Evolutionary conservation across 2,329 filamentous ascomycete genomes (phyloP).

Genomic region (Aspergillus aculeatinus): DNA sequence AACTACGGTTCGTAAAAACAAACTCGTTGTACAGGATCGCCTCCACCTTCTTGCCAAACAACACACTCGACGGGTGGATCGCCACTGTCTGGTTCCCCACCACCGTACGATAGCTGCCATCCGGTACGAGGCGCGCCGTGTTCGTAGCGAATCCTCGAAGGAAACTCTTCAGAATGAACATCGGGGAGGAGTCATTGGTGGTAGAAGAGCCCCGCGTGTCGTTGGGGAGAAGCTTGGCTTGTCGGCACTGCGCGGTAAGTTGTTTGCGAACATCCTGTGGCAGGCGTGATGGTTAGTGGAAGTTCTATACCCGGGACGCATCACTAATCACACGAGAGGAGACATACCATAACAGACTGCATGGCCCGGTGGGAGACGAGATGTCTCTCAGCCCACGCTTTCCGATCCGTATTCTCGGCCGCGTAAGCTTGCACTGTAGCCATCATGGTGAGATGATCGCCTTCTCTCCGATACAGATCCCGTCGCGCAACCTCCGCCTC

Average conservation of each 20-base stretch:
- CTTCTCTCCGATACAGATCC: slow-evolving; percentile 59
- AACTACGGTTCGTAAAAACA: slow-evolving; percentile 64
- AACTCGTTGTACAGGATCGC: slow-evolving; percentile 66
- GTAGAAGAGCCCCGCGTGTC: slow-evolving; percentile 14
- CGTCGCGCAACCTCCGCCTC: slow-evolving; percentile 56
- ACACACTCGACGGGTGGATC: slow-evolving; percentile 61
- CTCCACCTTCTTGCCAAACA: slow-evolving; percentile 61
- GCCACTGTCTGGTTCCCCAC: slow-evolving; percentile 62
- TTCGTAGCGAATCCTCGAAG: slow-evolving; percentile 60
- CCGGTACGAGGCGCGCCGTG: slow-evolving; percentile 59
- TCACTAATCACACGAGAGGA: not conserved
- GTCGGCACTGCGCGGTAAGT: slow-evolving; percentile 55
- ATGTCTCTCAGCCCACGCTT: slow-evolving; percentile 59
- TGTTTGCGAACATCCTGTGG: slow-evolving; percentile 60
- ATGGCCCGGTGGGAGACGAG: slow-evolving; percentile 63
- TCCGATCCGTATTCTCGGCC: slow-evolving; percentile 57
- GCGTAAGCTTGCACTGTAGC: slow-evolving; percentile 61
- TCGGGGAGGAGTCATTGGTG: slow-evolving; percentile 36
- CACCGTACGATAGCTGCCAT: slow-evolving; percentile 62
- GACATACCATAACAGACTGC: slow-evolving; percentile 59
- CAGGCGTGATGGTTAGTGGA: slow-evolving; percentile 11
- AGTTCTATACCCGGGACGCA: not conserved
- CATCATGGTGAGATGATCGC: slow-evolving; percentile 64
- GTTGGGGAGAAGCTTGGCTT: slow-evolving; percentile 45
- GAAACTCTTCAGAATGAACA: slow-evolving; percentile 58